These are phyloP conservation scores for Apostasia ramifera DNA, from an alignment of 106 monocot genomes.

Conservation along the genomic window DNA sequence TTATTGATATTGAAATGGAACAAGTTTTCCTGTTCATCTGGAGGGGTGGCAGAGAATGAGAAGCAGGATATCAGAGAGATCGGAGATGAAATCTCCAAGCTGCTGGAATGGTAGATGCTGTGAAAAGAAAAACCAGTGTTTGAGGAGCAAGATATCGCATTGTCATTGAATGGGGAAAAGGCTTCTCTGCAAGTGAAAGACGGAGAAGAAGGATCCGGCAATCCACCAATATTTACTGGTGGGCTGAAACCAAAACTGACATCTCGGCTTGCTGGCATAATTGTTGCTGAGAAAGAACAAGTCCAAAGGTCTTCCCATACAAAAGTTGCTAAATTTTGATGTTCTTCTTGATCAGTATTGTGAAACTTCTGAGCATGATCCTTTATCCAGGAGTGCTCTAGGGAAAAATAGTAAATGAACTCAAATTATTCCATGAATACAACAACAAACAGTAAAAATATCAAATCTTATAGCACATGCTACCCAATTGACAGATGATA, in stretches of 20 bases:
- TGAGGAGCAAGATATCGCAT: conserved; percentile 13
- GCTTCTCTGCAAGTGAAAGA: conserved; percentile 58
- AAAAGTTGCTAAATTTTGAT: background rate
- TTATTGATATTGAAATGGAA: conserved; percentile 2
- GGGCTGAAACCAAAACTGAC: conserved; percentile 54
- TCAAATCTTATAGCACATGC: no score
- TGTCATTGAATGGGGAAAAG: conserved; percentile 44
- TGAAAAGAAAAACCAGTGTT: conserved; percentile 52
- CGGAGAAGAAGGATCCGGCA: conserved; percentile 28
- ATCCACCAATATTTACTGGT: conserved; percentile 9
- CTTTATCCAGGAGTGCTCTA: conserved; percentile 83
- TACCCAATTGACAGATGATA: no score
- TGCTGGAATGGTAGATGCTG: conserved; percentile 18
- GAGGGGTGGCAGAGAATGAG: conserved; percentile 38
- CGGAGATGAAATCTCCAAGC: conserved; percentile 20
- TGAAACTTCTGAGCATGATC: conserved; percentile 22
- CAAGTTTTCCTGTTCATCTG: conserved; percentile 19
- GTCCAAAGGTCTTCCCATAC: conserved; percentile 10
- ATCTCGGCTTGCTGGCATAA: conserved; percentile 31
- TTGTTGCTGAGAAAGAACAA: conserved; percentile 39
- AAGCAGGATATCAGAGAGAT: conserved; percentile 46
- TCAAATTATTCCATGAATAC: no score
- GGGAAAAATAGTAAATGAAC: background rate
- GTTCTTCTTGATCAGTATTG: background rate
- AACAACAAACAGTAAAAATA: no score